Evolutionary conservation across 352 stramenopile genomes (phyloP).

Genomic region (Globisporangium solare): DNA sequence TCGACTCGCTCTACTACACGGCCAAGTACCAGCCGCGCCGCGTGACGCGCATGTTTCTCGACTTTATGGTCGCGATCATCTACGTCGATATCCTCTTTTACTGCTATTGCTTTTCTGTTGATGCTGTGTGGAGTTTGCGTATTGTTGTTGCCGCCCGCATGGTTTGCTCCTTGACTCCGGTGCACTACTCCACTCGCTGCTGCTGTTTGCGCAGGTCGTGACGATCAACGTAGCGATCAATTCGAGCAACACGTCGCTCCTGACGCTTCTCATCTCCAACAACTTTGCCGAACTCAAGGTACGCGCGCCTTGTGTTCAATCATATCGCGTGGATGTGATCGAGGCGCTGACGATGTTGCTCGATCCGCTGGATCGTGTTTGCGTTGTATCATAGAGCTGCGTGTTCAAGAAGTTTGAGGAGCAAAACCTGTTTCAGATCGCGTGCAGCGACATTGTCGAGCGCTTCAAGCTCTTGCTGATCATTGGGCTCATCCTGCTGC

Average conservation of each 20-base stretch:
- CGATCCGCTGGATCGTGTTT: neutral
- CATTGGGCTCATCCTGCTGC: conserved; percentile 92
- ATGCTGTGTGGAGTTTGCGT: neutral
- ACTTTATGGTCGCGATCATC: conserved; percentile 70
- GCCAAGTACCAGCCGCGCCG: conserved; percentile 73
- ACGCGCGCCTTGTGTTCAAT: neutral
- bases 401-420: conserved; percentile 98
- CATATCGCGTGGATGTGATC: neutral
- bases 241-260: conserved; percentile 90
- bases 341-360: neutral
- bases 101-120: neutral
- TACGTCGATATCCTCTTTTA: conserved; percentile 62
- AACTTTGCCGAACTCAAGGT: conserved; percentile 99
- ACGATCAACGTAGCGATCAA: conserved; percentile 98
- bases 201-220: conserved; percentile 96
- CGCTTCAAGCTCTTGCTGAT: conserved; percentile 98
- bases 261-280: conserved; percentile 95
- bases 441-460: conserved; percentile 96
- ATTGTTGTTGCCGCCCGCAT: conserved; percentile 15
- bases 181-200: conserved; percentile 87
- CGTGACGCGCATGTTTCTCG: conserved; percentile 65
- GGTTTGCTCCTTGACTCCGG: conserved; percentile 20
- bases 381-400: conserved; percentile 37
- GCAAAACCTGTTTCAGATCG: conserved; percentile 97
- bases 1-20: conserved; percentile 94